Evolutionary conservation across 2,329 filamentous ascomycete genomes (phyloP).

Genomic region (Eutypella sp.): DNA sequence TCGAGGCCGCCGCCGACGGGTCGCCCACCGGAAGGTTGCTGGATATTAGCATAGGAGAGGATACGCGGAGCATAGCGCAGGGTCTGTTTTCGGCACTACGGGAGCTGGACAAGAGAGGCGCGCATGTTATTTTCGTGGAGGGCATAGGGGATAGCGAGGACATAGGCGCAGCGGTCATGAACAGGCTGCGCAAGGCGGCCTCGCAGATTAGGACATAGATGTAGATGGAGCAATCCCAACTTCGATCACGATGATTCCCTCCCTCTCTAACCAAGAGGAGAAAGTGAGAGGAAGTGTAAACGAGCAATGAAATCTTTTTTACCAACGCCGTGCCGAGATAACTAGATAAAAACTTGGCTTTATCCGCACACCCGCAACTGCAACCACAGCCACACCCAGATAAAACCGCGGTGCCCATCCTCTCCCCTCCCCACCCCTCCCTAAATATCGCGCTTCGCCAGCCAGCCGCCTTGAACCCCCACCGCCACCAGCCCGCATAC

Average conservation of each 20-base stretch:
- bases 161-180: constrained; percentile 83
- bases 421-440: too few species aligned
- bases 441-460: too few species aligned
- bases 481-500: too few species aligned
- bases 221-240: constrained; percentile 19
- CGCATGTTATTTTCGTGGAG: constrained; percentile 85
- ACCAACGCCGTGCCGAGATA: constrained; percentile 24
- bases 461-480: too few species aligned
- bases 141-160: constrained; percentile 76
- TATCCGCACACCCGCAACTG: constrained; percentile 2
- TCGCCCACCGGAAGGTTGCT: too few species aligned
- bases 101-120: constrained; percentile 73
- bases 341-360: constrained; percentile 18
- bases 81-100: constrained; percentile 83
- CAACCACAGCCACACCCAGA: too few species aligned
- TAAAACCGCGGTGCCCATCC: too few species aligned
- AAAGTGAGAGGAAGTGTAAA: constrained; percentile 9
- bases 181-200: constrained; percentile 73
- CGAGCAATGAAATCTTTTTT: constrained; percentile 17
- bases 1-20: constrained; percentile 23
- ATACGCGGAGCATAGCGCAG: constrained; percentile 71
- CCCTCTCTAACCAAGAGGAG: too few species aligned
- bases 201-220: constrained; percentile 50
- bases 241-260: constrained; percentile 15
- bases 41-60: constrained; percentile 33